Evolutionary conservation across 2,329 filamentous ascomycete species (phyloP).

Genomic region (Rhexocercosporidium sp.): DNA sequence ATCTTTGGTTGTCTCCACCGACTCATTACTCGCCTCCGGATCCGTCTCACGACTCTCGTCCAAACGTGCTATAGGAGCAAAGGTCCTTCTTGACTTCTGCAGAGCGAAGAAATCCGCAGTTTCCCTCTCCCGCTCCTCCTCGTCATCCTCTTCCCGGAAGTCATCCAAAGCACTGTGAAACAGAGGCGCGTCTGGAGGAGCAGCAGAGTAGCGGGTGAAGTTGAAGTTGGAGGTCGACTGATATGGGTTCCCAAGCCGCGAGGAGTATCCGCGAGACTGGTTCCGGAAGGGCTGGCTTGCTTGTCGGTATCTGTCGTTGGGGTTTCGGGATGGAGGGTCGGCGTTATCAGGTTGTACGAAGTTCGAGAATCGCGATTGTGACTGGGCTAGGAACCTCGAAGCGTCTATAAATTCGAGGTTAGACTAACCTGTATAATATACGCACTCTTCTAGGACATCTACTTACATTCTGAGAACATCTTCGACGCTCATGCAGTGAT

Average conservation of each 20-base stretch:
- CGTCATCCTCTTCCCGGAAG: conserved; percentile 91
- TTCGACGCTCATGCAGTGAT: conserved; percentile 24
- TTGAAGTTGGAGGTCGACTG: conserved; percentile 74
- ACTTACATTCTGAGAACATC: conserved; percentile 45
- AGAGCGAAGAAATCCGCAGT: conserved; percentile 94
- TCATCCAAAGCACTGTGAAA: conserved; percentile 93
- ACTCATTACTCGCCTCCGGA: conserved; percentile 66
- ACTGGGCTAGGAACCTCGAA: conserved; percentile 94
- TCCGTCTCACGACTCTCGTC: conserved; percentile 87
- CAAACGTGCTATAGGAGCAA: conserved; percentile 76
- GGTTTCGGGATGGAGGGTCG: conserved; percentile 45
- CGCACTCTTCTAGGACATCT: neutral
- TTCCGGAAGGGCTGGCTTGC: conserved; percentile 35
- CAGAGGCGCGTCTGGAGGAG: conserved; percentile 81
- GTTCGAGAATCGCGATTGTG: conserved; percentile 84
- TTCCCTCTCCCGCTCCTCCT: conserved; percentile 86
- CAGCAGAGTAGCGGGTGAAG: conserved; percentile 77
- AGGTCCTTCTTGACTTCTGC: conserved; percentile 86
- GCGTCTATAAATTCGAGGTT: conserved; percentile 68
- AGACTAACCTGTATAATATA: neutral
- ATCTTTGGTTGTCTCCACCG: conserved; percentile 59
- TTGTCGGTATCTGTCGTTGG: conserved; percentile 40
- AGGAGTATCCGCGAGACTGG: conserved; percentile 36
- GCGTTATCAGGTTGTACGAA: conserved; percentile 66
- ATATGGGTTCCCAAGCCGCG: conserved; percentile 73